Base-by-base conservation (phyloP, 2,329 filamentous ascomycete species). In the Aspergillus caelatus region DNA sequence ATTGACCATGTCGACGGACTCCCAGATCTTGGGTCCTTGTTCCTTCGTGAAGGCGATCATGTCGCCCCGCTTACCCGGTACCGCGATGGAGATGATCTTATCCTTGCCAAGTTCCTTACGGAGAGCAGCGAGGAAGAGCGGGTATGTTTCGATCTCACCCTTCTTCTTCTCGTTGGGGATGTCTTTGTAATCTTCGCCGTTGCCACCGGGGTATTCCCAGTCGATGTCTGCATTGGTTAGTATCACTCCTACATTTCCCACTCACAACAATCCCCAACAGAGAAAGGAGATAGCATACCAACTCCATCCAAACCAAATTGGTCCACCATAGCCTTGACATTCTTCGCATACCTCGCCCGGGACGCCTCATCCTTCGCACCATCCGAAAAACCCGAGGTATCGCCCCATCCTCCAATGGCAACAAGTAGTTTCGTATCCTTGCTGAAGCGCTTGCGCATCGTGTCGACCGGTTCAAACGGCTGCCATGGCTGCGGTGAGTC, bases 401-500 rank as follows among this genome's bases (percentile, higher is more conserved):
- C 88, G 0, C 89, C 90, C 90, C 91, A 93, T 58, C 90, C 91
- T 12, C 91, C 91, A 66, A 93, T 87, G 23, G 91, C 89, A 43
- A 93, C 83, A 79, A 90, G 84, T 26, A 93, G 77, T 68, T 90
- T 88, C 23, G 88, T 88, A 30, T 80, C 80, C 0, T 82, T 73
- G 14, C 80, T 72, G 61, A 88, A 89, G 23, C 86, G 78, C 30
- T 77, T 76, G 21, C 86, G 83, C 52, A 88, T 79, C 4, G 82
- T 80, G 0, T 76, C 71, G 2, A 89, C 75, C 0, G 82, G 73
- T 74, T 84, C 82, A 68, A 88, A 89, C 0, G 87, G 86, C 58
- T 79, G 78, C 68, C 83, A 87, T 0, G 75, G 69, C 23, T 77
- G 78, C 0, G 79, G 67, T 0, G 77, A 79, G 55, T 81, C 75